Percentiles rank a stretch among this genome's conserved stretches.
phyloP scores from a whole-genome alignment of 2,329 filamentous ascomycete species.

The Chrysoporthe deuterocubensis region DNA sequence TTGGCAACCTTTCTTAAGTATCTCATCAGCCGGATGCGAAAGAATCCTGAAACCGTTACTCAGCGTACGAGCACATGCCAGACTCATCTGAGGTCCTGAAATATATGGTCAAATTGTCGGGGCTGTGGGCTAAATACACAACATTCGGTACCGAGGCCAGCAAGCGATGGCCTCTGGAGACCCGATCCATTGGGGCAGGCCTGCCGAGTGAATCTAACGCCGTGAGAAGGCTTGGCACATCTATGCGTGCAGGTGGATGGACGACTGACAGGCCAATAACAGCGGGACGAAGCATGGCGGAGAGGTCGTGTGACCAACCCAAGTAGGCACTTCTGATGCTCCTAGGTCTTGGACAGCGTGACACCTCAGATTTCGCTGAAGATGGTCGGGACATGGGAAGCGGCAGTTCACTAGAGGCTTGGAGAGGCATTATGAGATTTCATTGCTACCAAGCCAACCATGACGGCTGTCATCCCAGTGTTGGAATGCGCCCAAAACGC shows the following conservation, averaged over 20 bases:
- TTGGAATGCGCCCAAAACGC: no score
- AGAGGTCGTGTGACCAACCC: not conserved
- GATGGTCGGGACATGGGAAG: not conserved
- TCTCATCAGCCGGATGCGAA: not conserved
- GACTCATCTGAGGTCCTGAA: not conserved
- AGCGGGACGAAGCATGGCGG: not conserved
- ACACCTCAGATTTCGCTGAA: not conserved
- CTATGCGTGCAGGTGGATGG: not conserved
- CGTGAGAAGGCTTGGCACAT: not conserved
- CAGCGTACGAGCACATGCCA: not conserved
- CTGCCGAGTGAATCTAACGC: not conserved
- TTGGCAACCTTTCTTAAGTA: not conserved
- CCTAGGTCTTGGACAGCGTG: not conserved
- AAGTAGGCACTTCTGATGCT: not conserved
- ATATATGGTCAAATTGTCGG: not conserved
- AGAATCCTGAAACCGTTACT: not conserved
- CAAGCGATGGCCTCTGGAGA: not conserved
- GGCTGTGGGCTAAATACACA: not conserved
- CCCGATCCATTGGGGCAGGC: not conserved
- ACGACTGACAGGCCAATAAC: not conserved
- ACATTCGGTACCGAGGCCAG: not conserved
- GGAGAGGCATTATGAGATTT: no score
- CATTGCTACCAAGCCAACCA: no score
- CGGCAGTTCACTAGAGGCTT: not conserved
- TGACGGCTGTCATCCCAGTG: no score